Evolutionary conservation across 805 yeast species (phyloP).

Genomic region (Clavispora carvajalis): DNA sequence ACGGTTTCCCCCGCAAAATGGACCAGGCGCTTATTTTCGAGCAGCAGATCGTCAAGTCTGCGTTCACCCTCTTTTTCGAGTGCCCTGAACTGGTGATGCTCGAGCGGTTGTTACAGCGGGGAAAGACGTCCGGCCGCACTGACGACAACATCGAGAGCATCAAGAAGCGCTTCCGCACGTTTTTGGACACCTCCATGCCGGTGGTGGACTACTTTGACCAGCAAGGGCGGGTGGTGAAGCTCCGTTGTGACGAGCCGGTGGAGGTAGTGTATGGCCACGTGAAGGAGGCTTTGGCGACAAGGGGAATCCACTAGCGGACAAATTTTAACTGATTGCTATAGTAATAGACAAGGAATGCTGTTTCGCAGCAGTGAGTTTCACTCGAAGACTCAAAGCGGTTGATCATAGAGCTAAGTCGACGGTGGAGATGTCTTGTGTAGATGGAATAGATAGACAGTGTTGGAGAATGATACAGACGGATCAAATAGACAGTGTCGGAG

Average conservation of each 20-base stretch:
- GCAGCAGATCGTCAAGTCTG: slow-evolving; percentile 63
- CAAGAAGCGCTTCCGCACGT: slow-evolving; percentile 81
- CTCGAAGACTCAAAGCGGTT: too few relatives aligned
- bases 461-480: too few relatives aligned
- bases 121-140: slow-evolving; percentile 89
- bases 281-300: slow-evolving; percentile 51
- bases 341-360: too few relatives aligned
- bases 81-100: slow-evolving; percentile 84
- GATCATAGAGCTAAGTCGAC: too few relatives aligned
- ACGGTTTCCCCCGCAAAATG: slow-evolving; percentile 98
- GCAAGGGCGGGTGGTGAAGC: slow-evolving; percentile 69
- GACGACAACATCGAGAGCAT: slow-evolving; percentile 93
- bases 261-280: slow-evolving; percentile 73
- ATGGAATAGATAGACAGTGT: too few relatives aligned
- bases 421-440: too few relatives aligned
- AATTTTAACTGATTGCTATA: too few relatives aligned
- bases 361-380: too few relatives aligned
- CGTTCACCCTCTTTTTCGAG: slow-evolving; percentile 69
- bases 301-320: slow-evolving; percentile 26
- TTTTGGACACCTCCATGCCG: slow-evolving; percentile 87
- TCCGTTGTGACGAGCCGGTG: slow-evolving; percentile 74
- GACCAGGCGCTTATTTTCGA: slow-evolving; percentile 96
- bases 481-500: too few relatives aligned
- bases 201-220: slow-evolving; percentile 79
- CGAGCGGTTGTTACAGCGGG: slow-evolving; percentile 78